These are phyloP conservation scores for Xanthoconium separans DNA, from an alignment of 1,284 basidiomycete genomes.

Conservation along the genomic window DNA sequence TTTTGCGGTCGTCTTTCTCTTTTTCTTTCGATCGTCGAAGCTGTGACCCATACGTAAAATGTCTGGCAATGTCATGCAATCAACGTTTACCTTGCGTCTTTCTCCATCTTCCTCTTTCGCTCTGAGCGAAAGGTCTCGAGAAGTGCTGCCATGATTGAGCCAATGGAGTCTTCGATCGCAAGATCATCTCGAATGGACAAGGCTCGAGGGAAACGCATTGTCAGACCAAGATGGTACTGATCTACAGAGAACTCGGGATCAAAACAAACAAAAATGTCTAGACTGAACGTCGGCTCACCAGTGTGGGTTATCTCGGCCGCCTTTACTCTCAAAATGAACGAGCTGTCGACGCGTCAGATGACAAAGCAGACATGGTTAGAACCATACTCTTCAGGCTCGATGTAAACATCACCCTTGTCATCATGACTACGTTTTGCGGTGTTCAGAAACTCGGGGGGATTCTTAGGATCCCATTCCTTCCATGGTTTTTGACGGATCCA, in stretches of 20 bases:
- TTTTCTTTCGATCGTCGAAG: conserved; percentile 54
- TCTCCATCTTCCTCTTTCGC: conserved; percentile 71
- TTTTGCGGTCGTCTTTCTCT: conserved; percentile 53
- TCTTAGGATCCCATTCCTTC: conserved; percentile 68
- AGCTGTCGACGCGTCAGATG: conserved; percentile 43
- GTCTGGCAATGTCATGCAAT: neutral
- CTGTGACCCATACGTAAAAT: conserved; percentile 34
- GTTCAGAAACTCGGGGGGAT: conserved; percentile 61
- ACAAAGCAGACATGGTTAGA: neutral
- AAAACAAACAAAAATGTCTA: neutral
- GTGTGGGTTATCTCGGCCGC: conserved; percentile 82
- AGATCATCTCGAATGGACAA: conserved; percentile 76
- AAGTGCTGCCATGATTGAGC: conserved; percentile 35
- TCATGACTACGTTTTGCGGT: conserved; percentile 60
- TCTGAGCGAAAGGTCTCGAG: conserved; percentile 59
- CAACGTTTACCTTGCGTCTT: conserved; percentile 46
- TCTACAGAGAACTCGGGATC: conserved; percentile 39
- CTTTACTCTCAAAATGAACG: conserved; percentile 87
- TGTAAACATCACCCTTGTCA: conserved; percentile 79
- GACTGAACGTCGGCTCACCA: conserved; percentile 41
- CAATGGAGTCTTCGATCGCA: conserved; percentile 61
- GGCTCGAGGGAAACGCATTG: conserved; percentile 89
- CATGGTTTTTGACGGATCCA: conserved; percentile 77
- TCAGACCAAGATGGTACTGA: conserved; percentile 71
- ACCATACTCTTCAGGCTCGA: conserved; percentile 74